phyloP scores from a whole-genome alignment of 176 grass and related monocot genomes.

The Phragmites australis region DNA sequence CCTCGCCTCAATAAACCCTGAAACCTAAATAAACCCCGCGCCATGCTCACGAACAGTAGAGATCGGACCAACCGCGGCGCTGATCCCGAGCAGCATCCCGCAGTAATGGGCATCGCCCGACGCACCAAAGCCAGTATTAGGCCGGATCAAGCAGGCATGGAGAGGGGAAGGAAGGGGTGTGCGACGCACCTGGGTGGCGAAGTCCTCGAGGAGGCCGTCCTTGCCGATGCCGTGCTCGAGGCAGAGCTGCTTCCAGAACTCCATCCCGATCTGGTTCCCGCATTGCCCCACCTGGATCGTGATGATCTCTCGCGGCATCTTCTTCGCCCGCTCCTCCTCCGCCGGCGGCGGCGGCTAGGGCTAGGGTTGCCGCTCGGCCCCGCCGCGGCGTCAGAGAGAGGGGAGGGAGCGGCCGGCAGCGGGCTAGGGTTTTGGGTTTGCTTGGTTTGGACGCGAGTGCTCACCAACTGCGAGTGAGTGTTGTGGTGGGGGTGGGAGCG shows the following conservation, averaged over 20 bases:
- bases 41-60: neutral
- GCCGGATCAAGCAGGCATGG: neutral
- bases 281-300: constrained; percentile 99
- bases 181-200: constrained; percentile 77
- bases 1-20: constrained; percentile 13
- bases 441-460: constrained; percentile 38
- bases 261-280: constrained; percentile 99
- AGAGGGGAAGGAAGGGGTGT: neutral
- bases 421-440: constrained; percentile 45
- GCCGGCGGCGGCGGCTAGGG: neutral
- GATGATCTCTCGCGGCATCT: constrained; percentile 98
- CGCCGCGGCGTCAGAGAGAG: neutral
- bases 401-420: neutral
- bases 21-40: neutral
- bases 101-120: neutral
- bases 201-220: constrained; percentile 98
- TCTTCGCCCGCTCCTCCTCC: neutral
- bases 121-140: neutral
- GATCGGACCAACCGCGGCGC: neutral
- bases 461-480: constrained; percentile 11
- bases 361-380: neutral
- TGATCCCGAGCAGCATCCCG: neutral
- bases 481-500: neutral
- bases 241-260: constrained; percentile 99
- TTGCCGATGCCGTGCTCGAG: constrained; percentile 99